Conservation (phyloP, 1,284 basidiomycete species). For the Rugosomyces carneus region DNA sequence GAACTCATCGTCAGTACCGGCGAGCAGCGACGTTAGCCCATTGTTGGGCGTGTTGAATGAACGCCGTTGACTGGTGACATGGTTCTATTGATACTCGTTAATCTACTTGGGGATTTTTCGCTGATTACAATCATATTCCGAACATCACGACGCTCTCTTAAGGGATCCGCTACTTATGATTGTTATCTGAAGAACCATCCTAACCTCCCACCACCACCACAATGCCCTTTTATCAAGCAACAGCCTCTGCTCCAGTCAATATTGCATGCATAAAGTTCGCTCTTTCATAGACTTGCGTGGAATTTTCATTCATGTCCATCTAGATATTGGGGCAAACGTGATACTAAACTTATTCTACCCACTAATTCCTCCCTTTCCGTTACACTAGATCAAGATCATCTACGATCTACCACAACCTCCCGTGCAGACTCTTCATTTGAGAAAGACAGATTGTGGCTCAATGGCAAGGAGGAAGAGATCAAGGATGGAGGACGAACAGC, state of each 20-base stretch:
- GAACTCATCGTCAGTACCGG: conserved; percentile 6
- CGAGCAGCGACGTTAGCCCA: background rate
- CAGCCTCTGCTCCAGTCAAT: conserved; percentile 90
- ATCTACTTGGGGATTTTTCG: conserved; percentile 6
- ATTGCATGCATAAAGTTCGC: conserved; percentile 93
- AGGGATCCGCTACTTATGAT: conserved; percentile 14
- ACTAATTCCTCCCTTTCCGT: conserved; percentile 98
- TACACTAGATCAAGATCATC: conserved; percentile 94
- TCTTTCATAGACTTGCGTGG: conserved; percentile 4
- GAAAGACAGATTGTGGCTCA: conserved; percentile 88
- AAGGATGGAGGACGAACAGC: conserved; percentile 74
- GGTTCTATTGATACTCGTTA: background rate
- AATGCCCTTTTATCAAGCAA: conserved; percentile 78
- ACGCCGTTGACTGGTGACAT: background rate
- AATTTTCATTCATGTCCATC: conserved; percentile 11
- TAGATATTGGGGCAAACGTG: conserved; percentile 98
- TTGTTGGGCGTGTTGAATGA: background rate
- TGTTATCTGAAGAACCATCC: conserved; percentile 8
- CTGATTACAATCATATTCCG: conserved; percentile 11
- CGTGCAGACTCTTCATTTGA: conserved; percentile 76
- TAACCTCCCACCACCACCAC: conserved; percentile 26
- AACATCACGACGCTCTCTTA: background rate
- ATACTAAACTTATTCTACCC: conserved; percentile 91
- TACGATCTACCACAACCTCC: conserved; percentile 91
- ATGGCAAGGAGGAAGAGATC: conserved; percentile 88